phyloP scores from a whole-genome alignment of 176 grass and related monocot species.

The Neostapfia colusana region DNA sequence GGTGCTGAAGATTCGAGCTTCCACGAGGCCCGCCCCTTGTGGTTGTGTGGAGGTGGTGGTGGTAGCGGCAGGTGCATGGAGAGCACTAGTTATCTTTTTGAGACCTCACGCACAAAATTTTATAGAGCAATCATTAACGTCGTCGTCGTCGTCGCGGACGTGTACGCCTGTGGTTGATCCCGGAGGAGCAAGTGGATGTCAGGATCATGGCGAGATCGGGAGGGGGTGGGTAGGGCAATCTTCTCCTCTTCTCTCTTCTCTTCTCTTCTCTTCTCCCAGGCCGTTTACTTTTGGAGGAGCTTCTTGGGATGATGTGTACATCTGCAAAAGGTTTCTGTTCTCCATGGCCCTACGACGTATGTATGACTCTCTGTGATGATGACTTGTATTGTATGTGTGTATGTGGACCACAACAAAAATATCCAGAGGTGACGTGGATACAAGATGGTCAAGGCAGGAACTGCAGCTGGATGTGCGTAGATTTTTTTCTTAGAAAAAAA shows the following conservation, averaged over 20 bases:
- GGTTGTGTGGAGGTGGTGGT: background rate
- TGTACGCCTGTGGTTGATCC: constrained; percentile 26
- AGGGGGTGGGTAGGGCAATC: constrained; percentile 11
- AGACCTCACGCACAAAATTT: background rate
- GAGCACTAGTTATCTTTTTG: constrained; percentile 55
- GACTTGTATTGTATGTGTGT: constrained; percentile 34
- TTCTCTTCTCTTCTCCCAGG: constrained; percentile 13
- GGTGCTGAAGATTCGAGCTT: constrained; percentile 45
- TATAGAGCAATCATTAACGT: constrained; percentile 35
- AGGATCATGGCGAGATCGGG: constrained; percentile 26
- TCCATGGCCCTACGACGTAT: constrained; percentile 43
- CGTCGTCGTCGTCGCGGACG: constrained; percentile 26
- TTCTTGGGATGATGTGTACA: constrained; percentile 38
- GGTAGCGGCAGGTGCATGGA: constrained; percentile 46
- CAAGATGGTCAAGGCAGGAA: background rate
- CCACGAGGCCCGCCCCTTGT: constrained; percentile 28
- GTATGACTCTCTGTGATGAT: constrained; percentile 22
- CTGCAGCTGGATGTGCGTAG: background rate
- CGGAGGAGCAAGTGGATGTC: constrained; percentile 47
- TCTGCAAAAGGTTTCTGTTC: constrained; percentile 26
- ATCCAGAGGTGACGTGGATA: background rate
- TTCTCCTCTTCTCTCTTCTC: no score
- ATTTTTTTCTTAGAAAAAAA: background rate
- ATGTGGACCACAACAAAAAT: constrained; percentile 25
- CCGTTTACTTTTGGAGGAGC: constrained; percentile 47